Evolutionary conservation across 2,329 filamentous ascomycete genomes (phyloP).

Genomic region (Colletotrichum shisoi): DNA sequence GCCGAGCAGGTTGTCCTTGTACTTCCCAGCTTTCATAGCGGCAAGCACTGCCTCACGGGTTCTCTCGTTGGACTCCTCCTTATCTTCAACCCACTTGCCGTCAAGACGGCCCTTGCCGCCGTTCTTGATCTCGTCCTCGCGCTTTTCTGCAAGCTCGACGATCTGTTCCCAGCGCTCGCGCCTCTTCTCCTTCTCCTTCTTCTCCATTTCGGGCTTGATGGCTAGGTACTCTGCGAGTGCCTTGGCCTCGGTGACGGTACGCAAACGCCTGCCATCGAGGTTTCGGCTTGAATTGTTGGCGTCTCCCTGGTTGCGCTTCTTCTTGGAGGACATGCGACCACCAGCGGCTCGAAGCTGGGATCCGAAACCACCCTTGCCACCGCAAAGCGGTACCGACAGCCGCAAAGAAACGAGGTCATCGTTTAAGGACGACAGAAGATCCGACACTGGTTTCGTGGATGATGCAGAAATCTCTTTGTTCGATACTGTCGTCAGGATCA

Average conservation of each 20-base stretch:
- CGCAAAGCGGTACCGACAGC: conserved; percentile 78
- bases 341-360: conserved; percentile 96
- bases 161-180: conserved; percentile 87
- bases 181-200: conserved; percentile 87
- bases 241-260: conserved; percentile 95
- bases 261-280: conserved; percentile 85
- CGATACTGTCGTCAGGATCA: conserved; percentile 82
- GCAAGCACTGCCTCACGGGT: conserved; percentile 78
- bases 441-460: conserved; percentile 65
- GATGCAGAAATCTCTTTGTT: conserved; percentile 72
- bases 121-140: conserved; percentile 81
- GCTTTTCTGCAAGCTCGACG: conserved; percentile 81
- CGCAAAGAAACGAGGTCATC: conserved; percentile 83
- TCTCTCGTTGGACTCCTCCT: conserved; percentile 86
- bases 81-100: conserved; percentile 93
- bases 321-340: conserved; percentile 95
- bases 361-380: conserved; percentile 97
- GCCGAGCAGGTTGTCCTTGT: conserved; percentile 66
- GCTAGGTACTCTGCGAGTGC: conserved; percentile 92
- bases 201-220: conserved; percentile 96
- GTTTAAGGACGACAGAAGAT: conserved; percentile 63
- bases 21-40: conserved; percentile 71
- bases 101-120: conserved; percentile 77
- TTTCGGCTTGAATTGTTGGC: conserved; percentile 92
- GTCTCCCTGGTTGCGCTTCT: conserved; percentile 83